These are phyloP conservation scores for Dactylis glomerata DNA, from an alignment of 176 grass and related monocot genomes.

Conservation along the genomic window DNA sequence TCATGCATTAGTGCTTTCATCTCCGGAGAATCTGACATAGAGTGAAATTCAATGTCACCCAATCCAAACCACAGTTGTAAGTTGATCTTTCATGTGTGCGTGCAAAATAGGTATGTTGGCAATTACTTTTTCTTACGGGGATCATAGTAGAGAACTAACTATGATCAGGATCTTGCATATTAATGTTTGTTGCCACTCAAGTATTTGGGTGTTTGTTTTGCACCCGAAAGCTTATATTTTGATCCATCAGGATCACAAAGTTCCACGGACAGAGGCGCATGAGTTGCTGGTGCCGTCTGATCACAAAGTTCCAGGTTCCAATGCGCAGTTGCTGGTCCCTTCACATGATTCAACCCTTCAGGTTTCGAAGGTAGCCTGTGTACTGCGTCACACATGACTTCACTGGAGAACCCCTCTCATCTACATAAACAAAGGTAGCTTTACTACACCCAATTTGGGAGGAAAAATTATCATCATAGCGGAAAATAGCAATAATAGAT, in stretches of 20 bases:
- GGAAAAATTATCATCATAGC: not conserved
- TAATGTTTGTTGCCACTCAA: not conserved
- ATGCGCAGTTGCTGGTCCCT: not conserved
- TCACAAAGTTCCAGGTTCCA: not conserved
- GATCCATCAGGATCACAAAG: constrained; percentile 14
- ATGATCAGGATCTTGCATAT: not conserved
- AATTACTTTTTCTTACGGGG: not conserved
- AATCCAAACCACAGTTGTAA: not conserved
- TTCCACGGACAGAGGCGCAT: not conserved
- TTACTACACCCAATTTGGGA: not conserved
- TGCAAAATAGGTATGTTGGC: constrained; percentile 34
- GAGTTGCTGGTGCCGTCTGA: not conserved
- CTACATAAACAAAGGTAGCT: not conserved
- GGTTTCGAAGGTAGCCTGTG: not conserved
- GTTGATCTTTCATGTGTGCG: not conserved
- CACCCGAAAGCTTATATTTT: constrained; percentile 22
- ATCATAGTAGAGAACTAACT: not conserved
- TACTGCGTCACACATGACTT: not conserved
- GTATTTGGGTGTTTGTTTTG: not conserved
- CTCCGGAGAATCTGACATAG: too few relatives aligned
- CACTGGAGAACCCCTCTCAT: not conserved
- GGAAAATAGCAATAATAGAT: not conserved
- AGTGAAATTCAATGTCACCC: too few relatives aligned
- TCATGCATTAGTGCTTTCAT: too few relatives aligned
- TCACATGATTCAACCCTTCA: not conserved